Percentiles rank a stretch among this genome's conserved stretches.
These are phyloP conservation scores for Allomyces macrogynus DNA, from an alignment of 192 early-diverging fungal genomes.

Conservation along the genomic window DNA sequence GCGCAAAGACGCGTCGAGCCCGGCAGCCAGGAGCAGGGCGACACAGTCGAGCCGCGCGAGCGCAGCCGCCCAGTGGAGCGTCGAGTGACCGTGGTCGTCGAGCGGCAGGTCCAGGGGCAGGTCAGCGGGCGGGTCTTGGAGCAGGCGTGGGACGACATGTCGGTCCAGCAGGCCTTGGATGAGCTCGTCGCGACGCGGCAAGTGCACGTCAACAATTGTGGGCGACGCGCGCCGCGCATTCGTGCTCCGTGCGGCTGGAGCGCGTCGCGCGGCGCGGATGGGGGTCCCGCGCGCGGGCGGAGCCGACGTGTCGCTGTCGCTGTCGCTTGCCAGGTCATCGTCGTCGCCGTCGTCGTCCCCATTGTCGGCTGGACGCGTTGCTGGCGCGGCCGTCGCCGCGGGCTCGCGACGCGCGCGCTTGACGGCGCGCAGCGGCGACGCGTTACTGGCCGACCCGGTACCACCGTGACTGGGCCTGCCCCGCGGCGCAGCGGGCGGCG, in stretches of 20 bases:
- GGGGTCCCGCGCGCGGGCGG: too few relatives aligned
- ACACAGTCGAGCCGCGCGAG: slow-evolving; percentile 39
- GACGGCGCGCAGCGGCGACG: too few relatives aligned
- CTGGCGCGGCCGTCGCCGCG: too few relatives aligned
- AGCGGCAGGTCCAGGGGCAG: slow-evolving; percentile 66
- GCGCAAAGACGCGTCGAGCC: background rate
- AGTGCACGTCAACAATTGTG: too few relatives aligned
- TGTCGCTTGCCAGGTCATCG: background rate
- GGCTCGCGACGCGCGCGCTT: background rate
- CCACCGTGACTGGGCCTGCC: background rate
- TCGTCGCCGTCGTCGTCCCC: background rate
- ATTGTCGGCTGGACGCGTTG: too few relatives aligned
- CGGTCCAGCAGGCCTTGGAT: background rate
- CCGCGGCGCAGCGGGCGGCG: background rate
- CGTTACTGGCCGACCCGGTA: background rate
- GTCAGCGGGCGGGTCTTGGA: slow-evolving; percentile 13
- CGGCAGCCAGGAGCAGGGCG: background rate
- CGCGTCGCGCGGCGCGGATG: too few relatives aligned
- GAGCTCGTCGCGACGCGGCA: background rate
- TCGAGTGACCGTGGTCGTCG: slow-evolving; percentile 86
- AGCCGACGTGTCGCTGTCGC: background rate
- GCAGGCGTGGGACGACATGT: background rate
- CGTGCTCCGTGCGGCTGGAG: too few relatives aligned
- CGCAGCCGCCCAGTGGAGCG: slow-evolving; percentile 91
- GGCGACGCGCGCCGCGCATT: too few relatives aligned